Base-by-base conservation (phyloP, 202 grass and related monocot species). In the Dendrocalamus latiflorus region DNA sequence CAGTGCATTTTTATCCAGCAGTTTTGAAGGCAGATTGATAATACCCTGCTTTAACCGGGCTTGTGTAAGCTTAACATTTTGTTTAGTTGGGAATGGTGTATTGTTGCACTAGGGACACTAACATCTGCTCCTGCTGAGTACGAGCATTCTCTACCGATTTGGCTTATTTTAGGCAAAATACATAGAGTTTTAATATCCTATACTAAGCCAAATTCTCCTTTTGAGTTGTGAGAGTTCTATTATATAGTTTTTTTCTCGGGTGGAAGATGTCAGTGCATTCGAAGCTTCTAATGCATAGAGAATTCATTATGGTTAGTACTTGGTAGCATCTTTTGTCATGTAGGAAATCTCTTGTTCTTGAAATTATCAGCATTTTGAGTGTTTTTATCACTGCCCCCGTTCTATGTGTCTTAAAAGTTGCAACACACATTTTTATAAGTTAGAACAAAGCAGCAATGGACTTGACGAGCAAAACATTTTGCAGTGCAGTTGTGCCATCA, bases 101-200 rank as follows among this genome's bases (percentile, higher is more conserved):
- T n/a, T 53, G 34, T 25, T 87, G 49, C 44, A 53, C 63, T 68
- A 64, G 66, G 44, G 55, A 77, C 79, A 64, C 12, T 71, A 76
- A 65, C 26, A 39, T 25, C 42, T 83, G 15, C 56, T 37, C n/a
- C 15, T 67, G 77, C 9, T 21, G 48, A 39, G 10, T 34, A 36
- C 21, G 44, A 34, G 16, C 53, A 62, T 50, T 14, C 30, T 51
- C 30, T 20, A 71, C n/a, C 14, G 14, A 17, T 41, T 16, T 51
- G 11, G 11, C 18, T 49, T 50, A 69, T 9, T 66, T 76, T 45
- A 45, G 63, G 37, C 26, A 84, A 18, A 37, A 65, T 17, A 34
- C 50, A 28, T 80, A 71, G 8, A 39, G 38, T 67, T 20, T 4
- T 75, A 25, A 68, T 38, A 36, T 37, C 33, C 16, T 75, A 41